Evolutionary conservation across 2,329 filamentous ascomycete species (phyloP), one percentile per base, ranked within the genome.

Genomic region (Phoma sp.): DNA sequence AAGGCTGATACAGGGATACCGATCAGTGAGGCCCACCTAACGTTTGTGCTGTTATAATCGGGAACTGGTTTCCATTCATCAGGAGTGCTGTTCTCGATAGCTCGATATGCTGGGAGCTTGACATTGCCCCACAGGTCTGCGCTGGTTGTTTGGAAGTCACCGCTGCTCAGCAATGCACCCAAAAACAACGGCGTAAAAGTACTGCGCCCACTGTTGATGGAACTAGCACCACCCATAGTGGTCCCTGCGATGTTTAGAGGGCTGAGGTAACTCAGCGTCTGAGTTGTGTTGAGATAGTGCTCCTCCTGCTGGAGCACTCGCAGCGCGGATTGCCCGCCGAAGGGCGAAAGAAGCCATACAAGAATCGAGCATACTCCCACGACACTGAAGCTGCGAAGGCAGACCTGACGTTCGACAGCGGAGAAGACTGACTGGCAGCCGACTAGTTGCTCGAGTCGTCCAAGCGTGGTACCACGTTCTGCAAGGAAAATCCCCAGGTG

Each of bases 241-340:
- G 56, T 60, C 6, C 52, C 48, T 15, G 43, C 21, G 1, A 60
- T 23, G 4, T 58, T 54, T 7, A 46, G 15, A 1, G 66, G 64
- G 25, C 53, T 43, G 39, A 72, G 42, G 32, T 69, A 72, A 11
- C 60, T 53, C 9, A 64, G 28, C 1, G 58, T 59, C 15, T 34
- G 53, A 18, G 51, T 62, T 5, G 55, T 56, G 9, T 50, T 30
- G 7, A 62, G 36, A n/a, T 56, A 42, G 9, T 51, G 38, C 4
- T 23, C 38, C 32, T 70, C 61, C 30, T 59, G 55, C 12, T 52
- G 38, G 4, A 69, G 38, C 4, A 71, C 43, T 12, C 69, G 62
- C n/a, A 72, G 59, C 1, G 68, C 66, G 14, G 68, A 66, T 38
- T 71, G 69, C 10, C 68, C 69, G 11, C 69, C 68, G 11, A 72